Percentiles rank a stretch among this genome's conserved stretches.
These are phyloP conservation scores for Geosmithia putterillii DNA, from an alignment of 2,329 filamentous ascomycete species.

Conservation along the genomic window DNA sequence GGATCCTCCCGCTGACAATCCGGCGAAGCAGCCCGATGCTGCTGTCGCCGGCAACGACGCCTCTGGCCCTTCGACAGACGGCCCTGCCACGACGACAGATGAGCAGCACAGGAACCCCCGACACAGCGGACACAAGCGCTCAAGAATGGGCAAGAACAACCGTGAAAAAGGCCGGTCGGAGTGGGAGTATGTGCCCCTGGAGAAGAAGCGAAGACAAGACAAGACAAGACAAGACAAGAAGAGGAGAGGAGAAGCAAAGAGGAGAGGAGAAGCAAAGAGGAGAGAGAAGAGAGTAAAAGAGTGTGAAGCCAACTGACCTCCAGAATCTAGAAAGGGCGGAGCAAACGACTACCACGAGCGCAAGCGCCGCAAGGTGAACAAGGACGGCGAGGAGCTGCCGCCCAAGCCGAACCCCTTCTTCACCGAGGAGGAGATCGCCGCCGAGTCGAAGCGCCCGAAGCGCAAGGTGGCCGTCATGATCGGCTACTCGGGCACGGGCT, in stretches of 20 bases:
- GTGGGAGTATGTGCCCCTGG: too few species aligned
- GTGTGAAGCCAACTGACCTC: too few species aligned
- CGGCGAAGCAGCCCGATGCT: neutral
- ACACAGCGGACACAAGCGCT: conserved; percentile 2
- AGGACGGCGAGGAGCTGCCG: conserved; percentile 18
- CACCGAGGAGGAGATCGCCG: conserved; percentile 70
- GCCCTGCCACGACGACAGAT: neutral
- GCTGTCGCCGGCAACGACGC: neutral
- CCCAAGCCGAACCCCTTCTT: conserved; percentile 31
- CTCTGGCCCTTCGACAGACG: neutral
- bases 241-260: too few species aligned
- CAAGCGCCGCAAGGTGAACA: conserved; percentile 27
- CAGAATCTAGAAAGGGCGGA: conserved; percentile 1
- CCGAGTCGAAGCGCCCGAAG: conserved; percentile 80
- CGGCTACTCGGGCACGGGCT: conserved; percentile 91
- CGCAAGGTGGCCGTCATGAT: conserved; percentile 93
- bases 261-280: too few species aligned
- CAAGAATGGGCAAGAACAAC: conserved; percentile 1
- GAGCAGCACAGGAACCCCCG: conserved; percentile 1
- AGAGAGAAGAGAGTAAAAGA: too few species aligned
- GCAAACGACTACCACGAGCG: conserved; percentile 23
- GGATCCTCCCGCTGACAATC: conserved; percentile 1
- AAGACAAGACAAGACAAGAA: too few species aligned
- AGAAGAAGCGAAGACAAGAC: too few species aligned
- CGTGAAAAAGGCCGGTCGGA: conserved; percentile 15